Evolutionary conservation across 768 basidiomycete genomes (phyloP), one percentile per base, ranked within the genome.

Genomic region (Termitomyces sp.): DNA sequence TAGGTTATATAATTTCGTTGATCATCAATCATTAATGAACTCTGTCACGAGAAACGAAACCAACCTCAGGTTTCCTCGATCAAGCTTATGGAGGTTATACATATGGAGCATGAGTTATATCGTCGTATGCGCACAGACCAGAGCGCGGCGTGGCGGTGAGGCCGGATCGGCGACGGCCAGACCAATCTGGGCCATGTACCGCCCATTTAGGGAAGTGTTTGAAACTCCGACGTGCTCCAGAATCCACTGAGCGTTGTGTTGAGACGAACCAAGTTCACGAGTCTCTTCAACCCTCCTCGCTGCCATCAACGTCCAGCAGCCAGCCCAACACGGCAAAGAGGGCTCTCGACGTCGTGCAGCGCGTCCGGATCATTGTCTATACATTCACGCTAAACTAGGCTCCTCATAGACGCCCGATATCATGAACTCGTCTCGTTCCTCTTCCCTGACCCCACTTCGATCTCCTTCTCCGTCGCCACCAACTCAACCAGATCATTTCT

Each of bases 401-500:
- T 38, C 31, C 27, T 60, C 18, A 53, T 49, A 59, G 41, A 51
- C 36, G 45, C 43, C 31, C 39, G 43, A 50, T n/a, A 58, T 58
- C 49, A 74, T 75, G 73, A 60, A 70, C 40, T 63, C 60, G 50
- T 76, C 76, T 50, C 68, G 70, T 56, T 68, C 68, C 23, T 72
- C 78, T 53, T 73, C 76, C 56, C 69, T 78, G 45, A 77, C 78
- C 33, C 75, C 76, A 20, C 75, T 75, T 59, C 73, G 77, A 68
- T 83, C 86, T 50, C 77, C 81, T 50, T 76, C 85, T 7, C 81
- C 85, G 5, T 67, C 67, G 29, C 75, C 74, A 43, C 77, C 76
- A 33, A 75, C 82, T 0, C 90, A 91, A 62, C 91, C 91, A 32
- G 88, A 93, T 71, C 91, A 92, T 66, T 93, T 93, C 67, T 93